Evolutionary conservation across 805 yeast genomes (phyloP), one percentile per base, ranked within the genome.

Genomic region (Candida sonorensis): DNA sequence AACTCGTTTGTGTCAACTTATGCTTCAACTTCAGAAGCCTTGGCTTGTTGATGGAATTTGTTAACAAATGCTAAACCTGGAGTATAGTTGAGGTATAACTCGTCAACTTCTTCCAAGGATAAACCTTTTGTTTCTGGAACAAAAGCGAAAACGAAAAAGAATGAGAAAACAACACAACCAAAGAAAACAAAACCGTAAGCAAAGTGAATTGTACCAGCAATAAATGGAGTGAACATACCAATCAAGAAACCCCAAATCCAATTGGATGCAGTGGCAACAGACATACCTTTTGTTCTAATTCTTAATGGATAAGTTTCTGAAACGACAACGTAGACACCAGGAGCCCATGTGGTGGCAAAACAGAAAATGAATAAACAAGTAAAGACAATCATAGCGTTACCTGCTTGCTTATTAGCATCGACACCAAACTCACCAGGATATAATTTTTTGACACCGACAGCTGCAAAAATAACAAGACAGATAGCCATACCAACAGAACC

Each of bases 271-370:
- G 77, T 65, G 30, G 82, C 79, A 44, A 75, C 65, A 14, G 81
- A 72, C 77, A 79, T 76, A 31, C 73, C 71, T 57, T 71, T 72
- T 21, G 73, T 58, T 57, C 77, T 72, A 44, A 77, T 74, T 61
- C 79, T 72, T 42, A 75, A 64, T 39, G 85, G 85, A 56, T 74
- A 80, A 27, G 77, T 60, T 55, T 80, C 88, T 27, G 83, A 71
- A 16, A 77, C 74, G 40, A 79, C 67, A 29, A 76, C 76, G 60
- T 69, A 79, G 23, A 75, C 73, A 40, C 76, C 74, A 36, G 86
- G 84, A 25, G 84, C 87, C 78, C 84, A 75, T n/a, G 86, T 75
- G 17, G 75, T 66, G 3, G 88, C 87, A 51, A 80, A 80, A 55
- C 66, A 75, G 57, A 75, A 63, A 36, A 80, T 73, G 61, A 67